Evolutionary conservation across 2,329 filamentous ascomycete genomes (phyloP), one percentile per base, ranked within the genome.

Genomic region (Diaporthe ilicicola): DNA sequence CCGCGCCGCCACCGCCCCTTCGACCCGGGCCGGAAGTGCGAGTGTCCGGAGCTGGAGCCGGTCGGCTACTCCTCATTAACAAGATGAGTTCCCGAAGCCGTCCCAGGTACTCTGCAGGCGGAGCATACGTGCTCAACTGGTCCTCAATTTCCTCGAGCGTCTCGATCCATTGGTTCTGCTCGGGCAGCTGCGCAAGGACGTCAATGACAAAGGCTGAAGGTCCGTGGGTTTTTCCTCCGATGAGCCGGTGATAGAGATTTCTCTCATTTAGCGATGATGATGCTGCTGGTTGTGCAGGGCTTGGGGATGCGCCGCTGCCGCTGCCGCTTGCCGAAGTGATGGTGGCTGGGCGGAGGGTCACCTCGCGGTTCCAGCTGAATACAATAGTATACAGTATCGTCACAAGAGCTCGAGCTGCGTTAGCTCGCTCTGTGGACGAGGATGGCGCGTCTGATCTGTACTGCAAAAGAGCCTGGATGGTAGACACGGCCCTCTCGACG

Each of bases 221-320:
- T 46, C 83, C 81, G 12, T 73, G 72, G 64, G 85, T 82, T 9
- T 75, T 75, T 51, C 83, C 82, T 10, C 86, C 85, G 1, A 89
- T 79, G 32, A 89, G 82, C 19, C 81, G 79, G 51, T 80, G 76
- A 77, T 86, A 89, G 10, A 89, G 80, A 71, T 87, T 87, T 6
- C 82, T 80, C 39, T 84, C 81, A 29, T 76, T 73, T n/a, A 77
- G 77, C 13, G 82, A 37, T 81, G 82, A 51, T 79, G 76, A 6
- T 27, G 8, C 13, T 48, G 39, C 39, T 48, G 65, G 24, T 22
- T 50, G 37, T 12, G 54, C 24, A 6, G 44, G 22, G 22, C 3
- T 29, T 9, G 39, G 22, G 39, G 37, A 27, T 34, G 39, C 9
- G 42, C 15, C 32, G 32, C 32, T 22, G 24, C 8, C 39, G 42